These are phyloP conservation scores for Pulveroboletus ravenelii DNA, from an alignment of 768 basidiomycete genomes.

Conservation along the genomic window DNA sequence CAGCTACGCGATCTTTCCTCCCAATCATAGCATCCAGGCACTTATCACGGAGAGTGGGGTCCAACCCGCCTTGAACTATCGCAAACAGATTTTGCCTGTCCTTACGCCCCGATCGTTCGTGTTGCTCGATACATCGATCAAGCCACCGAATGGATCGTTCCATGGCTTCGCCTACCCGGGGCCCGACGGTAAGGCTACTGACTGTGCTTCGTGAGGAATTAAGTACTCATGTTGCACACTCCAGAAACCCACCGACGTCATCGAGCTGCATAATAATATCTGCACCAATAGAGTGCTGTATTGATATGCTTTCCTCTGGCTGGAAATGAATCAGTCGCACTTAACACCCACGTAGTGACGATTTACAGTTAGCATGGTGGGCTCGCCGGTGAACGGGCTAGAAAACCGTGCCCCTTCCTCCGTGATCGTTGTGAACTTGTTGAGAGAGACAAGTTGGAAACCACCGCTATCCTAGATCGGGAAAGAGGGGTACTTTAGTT, in stretches of 20 bases:
- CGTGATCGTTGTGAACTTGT: conserved; percentile 80
- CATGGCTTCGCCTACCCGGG: conserved; percentile 85
- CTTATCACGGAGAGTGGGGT: conserved; percentile 61
- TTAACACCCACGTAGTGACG: neutral
- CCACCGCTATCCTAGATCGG: conserved; percentile 74
- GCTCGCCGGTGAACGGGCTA: conserved; percentile 82
- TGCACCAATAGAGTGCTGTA: conserved; percentile 86
- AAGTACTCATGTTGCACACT: neutral
- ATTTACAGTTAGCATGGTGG: conserved; percentile 81
- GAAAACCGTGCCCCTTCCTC: conserved; percentile 85
- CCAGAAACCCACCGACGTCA: conserved; percentile 65
- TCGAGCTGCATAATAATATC: conserved; percentile 96
- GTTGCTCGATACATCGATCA: conserved; percentile 78
- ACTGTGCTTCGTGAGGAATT: conserved; percentile 39
- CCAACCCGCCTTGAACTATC: conserved; percentile 86
- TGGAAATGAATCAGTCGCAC: conserved; percentile 26
- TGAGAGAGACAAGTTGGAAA: conserved; percentile 81
- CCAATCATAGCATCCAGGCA: conserved; percentile 82
- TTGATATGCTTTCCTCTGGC: conserved; percentile 89
- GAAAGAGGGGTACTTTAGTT: neutral
- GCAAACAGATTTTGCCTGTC: conserved; percentile 82
- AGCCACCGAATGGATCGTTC: conserved; percentile 85
- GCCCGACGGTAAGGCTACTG: conserved; percentile 73
- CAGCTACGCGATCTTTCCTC: conserved; percentile 71
- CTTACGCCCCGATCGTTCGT: conserved; percentile 61